Base-by-base conservation (phyloP, 2,329 filamentous ascomycete genomes). In the Mycosphaerella arachidis region DNA sequence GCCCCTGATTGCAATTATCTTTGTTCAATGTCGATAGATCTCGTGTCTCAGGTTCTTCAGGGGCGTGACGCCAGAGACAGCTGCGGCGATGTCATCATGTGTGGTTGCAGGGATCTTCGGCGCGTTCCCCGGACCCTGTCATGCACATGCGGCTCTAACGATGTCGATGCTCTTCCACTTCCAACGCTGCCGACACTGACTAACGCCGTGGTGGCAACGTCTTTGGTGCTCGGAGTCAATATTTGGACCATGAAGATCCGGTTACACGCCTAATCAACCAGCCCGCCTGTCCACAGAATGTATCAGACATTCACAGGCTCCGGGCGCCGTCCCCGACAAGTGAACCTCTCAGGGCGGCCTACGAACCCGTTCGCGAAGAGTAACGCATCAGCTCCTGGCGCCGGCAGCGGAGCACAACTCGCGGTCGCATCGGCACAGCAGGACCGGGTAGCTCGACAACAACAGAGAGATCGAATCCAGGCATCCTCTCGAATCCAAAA, bases 221-320 rank as follows among this genome's bases (percentile, higher is more conserved):
- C 10, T 10, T 12, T 16, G 35, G 35, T 5, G 7, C 10, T 37
- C 10, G 8, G 7, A 4, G 10, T 37, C 3, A 8, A 37, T 43
- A 16, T 16, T 43, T 43, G 40, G 18, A 37, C 4, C 10, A 37
- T 16, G 35, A 43, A 6, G 12, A 20, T 8, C n/a, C 13, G 12
- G n/a, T 43, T 9, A 18, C 16, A 18, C 18, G 16, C 40, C 18
- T 43, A 13, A 43, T 8, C 40, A 18, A n/a, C 13, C 18, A 43
- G 13, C 13, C 40, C n/a, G 13, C 13, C 40, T 16, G 40, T 13
- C 40, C 13, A 43, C n/a, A 60, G 29, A 16, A 97, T 97, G 93
- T 95, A 94, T 78, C 87, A 89, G 63, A 92, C 89, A 56, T 99
- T 99, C 78, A 94, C 90, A 27, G 94, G 94, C 68, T 90, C 79